Base-by-base conservation (phyloP, 2,329 filamentous ascomycete genomes). In the Cladosporium austrohemisphaericum region DNA sequence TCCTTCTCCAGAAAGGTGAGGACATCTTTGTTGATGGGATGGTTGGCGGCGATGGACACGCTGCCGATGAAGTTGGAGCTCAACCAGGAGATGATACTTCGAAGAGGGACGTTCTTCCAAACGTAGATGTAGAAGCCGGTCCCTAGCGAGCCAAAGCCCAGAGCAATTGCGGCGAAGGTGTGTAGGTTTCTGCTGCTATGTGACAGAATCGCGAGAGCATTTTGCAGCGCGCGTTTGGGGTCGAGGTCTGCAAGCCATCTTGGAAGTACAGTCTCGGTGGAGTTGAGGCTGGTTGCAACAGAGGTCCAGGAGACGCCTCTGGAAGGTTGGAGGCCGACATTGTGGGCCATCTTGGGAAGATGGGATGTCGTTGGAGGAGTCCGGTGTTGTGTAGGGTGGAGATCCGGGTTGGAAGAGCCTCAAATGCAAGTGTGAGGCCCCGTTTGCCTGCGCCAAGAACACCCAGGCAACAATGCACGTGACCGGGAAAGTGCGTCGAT, bases 121-220 rank as follows among this genome's bases (percentile, higher is more conserved):
- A 46, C 23, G 32, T 46, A 46, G 31, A 46, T 10, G 22, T 46
- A 46, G 31, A 46, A 20, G n/a, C 43, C 43, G 26, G 31, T 16
- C 2, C 31, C 32, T 13, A 46, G 43, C 2, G 43, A 46, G 13
- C 43, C 43, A 10, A 46, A 36, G 43, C 31, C 43, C 22, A 35
- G 37, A 23, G 37, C 8, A 10, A 46, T 28, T 20, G 43, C 32
- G 4, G 32, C 37, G 43, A 36, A 14, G 11, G 43, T 36, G 32
- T 46, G 25, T 8, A 46, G n/a, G 23, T 16, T 29, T 14, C 20
- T 37, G 32, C 43, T 46, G 11, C 31, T 25, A 14, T 16, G 4
- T 7, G 43, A 35, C 5, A 46, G 36, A 4, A 36, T 32, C 8
- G 43, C 43, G 11, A 46, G 14, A 13, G 31, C 43, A 25, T 46